Evolutionary conservation across 805 yeast genomes (phyloP), one percentile per base, ranked within the genome.

Genomic region (Schwanniomyces sp.): DNA sequence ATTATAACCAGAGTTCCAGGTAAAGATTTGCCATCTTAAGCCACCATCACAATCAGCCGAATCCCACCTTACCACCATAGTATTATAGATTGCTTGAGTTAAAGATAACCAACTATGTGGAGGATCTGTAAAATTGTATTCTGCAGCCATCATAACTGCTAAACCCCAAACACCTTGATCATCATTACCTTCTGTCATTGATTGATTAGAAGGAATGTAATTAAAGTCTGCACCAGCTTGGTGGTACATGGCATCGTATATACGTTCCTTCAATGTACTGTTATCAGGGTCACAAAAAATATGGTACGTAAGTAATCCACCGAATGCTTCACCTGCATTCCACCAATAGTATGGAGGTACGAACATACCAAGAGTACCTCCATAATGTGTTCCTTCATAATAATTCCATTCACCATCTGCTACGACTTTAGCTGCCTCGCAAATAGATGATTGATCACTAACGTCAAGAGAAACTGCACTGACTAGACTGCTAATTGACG

Each of bases 31-130:
- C 98, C 98, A 92, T 67, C 97, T 78, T 51, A 92, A 70, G 0
- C 99, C 98, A 49, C 99, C 98, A 39, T 76, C 79, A 70, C 99
- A 92, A 46, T 73, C 59, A 3, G 57, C 62, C 7, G 63, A 55
- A 65, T 91, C 97, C 99, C 98, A 92, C 65, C 97, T 80, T 27
- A 75, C 69, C 34, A 88, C 84, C 96, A 92, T 91, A 30, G 96
- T 86, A 64, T 91, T 89, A 72, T 86, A 92, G 12, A 89, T 87
- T 2, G 96, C 96, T 69, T 90, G 96, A 0, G 95, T 88, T 61
- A 91, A 72, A 45, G 82, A 78, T 28, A 90, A 75, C 97, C 97
- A 92, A 48, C 81, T 81, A 14, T 90, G 90, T 44, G 72, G 70
- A 4, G 79, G 76, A 24, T 64, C 61, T 16, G 72, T 60, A 46